Base-by-base conservation (phyloP, 768 basidiomycete genomes). In the Imleria badia region DNA sequence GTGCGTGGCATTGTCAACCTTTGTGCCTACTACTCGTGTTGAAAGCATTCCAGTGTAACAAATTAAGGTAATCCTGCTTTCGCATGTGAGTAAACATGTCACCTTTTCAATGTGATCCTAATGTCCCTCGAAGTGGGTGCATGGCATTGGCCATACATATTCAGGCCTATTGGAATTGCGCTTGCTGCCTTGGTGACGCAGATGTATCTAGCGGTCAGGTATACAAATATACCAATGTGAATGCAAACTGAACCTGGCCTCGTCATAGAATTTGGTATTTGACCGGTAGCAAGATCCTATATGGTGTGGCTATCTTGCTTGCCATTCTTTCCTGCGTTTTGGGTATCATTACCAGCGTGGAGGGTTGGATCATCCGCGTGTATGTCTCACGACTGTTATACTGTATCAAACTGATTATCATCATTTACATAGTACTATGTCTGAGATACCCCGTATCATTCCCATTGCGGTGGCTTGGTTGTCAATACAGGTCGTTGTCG, bases 111-210 rank as follows among this genome's bases (percentile, higher is more conserved):
- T 39, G 38, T 19, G 6, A 4, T 44, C 13, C 40, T 59, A 15
- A 59, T 14, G 5, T 9, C 29, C 3, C 8, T 55, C 49, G 1
- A 60, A 79, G 78, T 64, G 36, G 73, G 74, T 48, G 66, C 65
- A n/a, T 82, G 81, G 26, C 26, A 26, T 26, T 26, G 26, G 80
- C 76, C 76, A 3, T 77, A 80, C 45, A 75, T 78, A 2, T 79
- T 82, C 50, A 82, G 79, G 0, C 77, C 81, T 6, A 65, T 75
- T 20, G 78, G 75, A 6, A 80, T 75, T 7, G 69, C 78, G 1
- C 62, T 79, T 6, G 74, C 78, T 17, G 81, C 80, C 0, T 62
- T 81, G 33, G 68, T 81, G 17, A 80, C 81, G 0, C 81, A 83
- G 58, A 48, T 67, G 33, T 82, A 79, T 66, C 68, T 82, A 30